phyloP scores from a whole-genome alignment of 176 grass and related monocot species.

The Typha latifolia region DNA sequence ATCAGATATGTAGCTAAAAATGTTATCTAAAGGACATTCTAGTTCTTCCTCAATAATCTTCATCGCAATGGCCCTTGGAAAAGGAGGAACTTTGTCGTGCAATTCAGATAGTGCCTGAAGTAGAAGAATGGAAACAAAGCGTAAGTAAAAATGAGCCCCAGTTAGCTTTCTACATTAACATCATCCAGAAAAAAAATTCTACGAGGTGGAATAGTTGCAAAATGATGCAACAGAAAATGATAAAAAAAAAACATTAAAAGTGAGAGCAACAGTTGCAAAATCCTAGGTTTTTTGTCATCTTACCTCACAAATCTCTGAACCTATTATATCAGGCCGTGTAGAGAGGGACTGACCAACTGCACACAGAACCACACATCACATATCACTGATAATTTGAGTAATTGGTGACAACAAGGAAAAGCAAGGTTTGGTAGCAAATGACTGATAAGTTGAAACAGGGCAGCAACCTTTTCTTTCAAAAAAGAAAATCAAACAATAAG shows the following conservation, averaged over 20 bases:
- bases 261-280: neutral
- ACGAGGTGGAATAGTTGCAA: too few species aligned
- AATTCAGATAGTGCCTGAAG: slow-evolving; percentile 68
- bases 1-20: slow-evolving; percentile 80
- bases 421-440: neutral
- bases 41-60: slow-evolving; percentile 76
- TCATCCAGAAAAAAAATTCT: neutral
- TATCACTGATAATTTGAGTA: slow-evolving; percentile 23
- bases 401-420: neutral
- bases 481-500: neutral
- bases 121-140: slow-evolving; percentile 4
- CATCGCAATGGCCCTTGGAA: slow-evolving; percentile 67
- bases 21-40: slow-evolving; percentile 32
- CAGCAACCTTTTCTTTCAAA: too few species aligned
- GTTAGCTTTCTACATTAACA: too few species aligned
- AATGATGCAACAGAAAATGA: neutral
- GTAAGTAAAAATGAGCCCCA: too few species aligned
- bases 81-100: slow-evolving; percentile 83
- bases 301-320: slow-evolving; percentile 91
- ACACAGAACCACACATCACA: slow-evolving; percentile 23
- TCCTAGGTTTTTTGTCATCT: slow-evolving; percentile 38
- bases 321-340: slow-evolving; percentile 88
- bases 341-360: slow-evolving; percentile 94
- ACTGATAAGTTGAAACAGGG: neutral
- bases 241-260: neutral